phyloP scores from a whole-genome alignment of 768 basidiomycete genomes.

The Suillus subalutaceus region DNA sequence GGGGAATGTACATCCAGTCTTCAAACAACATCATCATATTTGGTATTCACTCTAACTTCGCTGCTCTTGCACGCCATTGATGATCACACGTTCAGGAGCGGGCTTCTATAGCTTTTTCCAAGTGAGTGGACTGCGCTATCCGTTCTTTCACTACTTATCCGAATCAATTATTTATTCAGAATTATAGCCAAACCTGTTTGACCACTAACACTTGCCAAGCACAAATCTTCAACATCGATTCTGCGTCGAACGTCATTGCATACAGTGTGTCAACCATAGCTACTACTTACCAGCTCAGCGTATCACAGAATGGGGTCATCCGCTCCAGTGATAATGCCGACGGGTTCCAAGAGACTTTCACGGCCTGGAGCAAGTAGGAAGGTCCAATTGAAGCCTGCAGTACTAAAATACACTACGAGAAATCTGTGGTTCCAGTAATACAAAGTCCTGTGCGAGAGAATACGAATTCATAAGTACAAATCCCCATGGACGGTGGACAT shows the following conservation, averaged over 20 bases:
- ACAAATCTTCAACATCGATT: constrained; percentile 46
- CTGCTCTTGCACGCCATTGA: constrained; percentile 9
- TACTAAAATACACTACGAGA: not conserved
- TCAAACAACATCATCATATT: constrained; percentile 49
- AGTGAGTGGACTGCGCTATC: constrained; percentile 23
- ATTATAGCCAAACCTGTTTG: constrained; percentile 44
- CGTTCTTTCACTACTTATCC: not conserved
- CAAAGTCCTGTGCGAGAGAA: not conserved
- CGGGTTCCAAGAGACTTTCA: constrained; percentile 48
- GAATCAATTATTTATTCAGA: constrained; percentile 26
- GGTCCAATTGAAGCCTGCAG: not conserved
- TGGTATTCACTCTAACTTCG: constrained; percentile 30
- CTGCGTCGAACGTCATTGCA: constrained; percentile 41
- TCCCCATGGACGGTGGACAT: not conserved
- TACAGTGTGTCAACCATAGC: constrained; percentile 54
- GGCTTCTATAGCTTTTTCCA: constrained; percentile 59
- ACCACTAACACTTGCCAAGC: constrained; percentile 42
- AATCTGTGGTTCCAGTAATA: not conserved
- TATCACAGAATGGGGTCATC: constrained; percentile 38
- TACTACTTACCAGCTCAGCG: constrained; percentile 43
- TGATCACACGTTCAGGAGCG: constrained; percentile 34
- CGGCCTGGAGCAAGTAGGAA: constrained; percentile 29
- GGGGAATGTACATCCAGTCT: constrained; percentile 44
- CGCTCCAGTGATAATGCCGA: constrained; percentile 40
- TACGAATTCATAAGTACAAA: not conserved